These are phyloP conservation scores for Trypanosoma rangeli DNA, from an alignment of 208 protist genomes.

Conservation along the genomic window DNA sequence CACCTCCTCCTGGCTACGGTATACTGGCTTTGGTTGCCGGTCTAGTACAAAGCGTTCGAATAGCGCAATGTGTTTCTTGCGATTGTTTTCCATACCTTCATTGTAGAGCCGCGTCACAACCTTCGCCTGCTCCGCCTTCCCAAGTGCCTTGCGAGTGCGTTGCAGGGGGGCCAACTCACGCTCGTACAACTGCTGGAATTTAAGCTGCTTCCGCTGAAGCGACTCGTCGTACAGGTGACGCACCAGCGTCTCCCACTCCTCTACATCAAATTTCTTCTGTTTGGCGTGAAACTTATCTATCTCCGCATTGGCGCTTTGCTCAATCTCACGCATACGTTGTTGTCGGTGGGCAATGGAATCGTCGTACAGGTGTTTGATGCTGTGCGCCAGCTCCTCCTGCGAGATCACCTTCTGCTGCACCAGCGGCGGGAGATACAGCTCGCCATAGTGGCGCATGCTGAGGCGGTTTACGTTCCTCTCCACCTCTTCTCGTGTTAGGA, in stretches of 20 bases:
- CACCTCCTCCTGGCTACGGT: constrained; percentile 41
- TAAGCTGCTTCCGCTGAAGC: constrained; percentile 47
- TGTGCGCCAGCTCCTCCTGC: constrained; percentile 47
- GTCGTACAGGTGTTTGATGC: constrained; percentile 83
- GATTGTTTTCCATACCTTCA: constrained; percentile 74
- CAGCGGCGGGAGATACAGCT: constrained; percentile 51
- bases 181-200: constrained; percentile 46
- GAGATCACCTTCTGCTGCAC: constrained; percentile 41
- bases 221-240: constrained; percentile 73
- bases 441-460: constrained; percentile 28
- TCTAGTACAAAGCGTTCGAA: constrained; percentile 76
- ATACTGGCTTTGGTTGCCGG: constrained; percentile 26
- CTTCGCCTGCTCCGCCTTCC: constrained; percentile 41
- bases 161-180: constrained; percentile 32
- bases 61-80: constrained; percentile 69
- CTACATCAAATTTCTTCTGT: constrained; percentile 32
- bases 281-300: constrained; percentile 42
- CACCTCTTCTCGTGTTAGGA: constrained; percentile 60
- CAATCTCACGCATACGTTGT: constrained; percentile 45
- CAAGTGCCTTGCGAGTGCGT: constrained; percentile 34
- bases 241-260: constrained; percentile 55
- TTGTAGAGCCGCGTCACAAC: constrained; percentile 61
- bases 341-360: constrained; percentile 65
- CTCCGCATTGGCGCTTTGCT: constrained; percentile 45
- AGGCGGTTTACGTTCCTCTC: constrained; percentile 75